Evolutionary conservation across 2,329 filamentous ascomycete genomes (phyloP).

Genomic region (Orbilia oligospora): DNA sequence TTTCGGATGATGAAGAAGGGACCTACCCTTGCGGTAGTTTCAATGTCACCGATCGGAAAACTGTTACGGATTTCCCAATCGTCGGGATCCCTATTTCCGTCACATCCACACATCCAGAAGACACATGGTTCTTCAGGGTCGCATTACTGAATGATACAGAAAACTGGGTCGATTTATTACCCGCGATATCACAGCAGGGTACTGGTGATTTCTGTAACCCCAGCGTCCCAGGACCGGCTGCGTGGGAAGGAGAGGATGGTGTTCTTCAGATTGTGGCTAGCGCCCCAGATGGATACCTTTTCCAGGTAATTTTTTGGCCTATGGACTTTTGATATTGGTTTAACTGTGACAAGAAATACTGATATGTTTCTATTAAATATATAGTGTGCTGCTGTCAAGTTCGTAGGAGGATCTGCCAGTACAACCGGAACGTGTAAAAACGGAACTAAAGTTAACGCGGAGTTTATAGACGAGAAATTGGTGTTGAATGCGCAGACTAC

Average conservation of each 20-base stretch:
- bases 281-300: slow-evolving; percentile 51
- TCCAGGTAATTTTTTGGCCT: too few species aligned
- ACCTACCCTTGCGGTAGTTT: slow-evolving; percentile 54
- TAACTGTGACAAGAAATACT: not conserved
- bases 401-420: slow-evolving; percentile 18
- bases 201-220: slow-evolving; percentile 42
- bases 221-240: slow-evolving; percentile 30
- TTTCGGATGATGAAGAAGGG: slow-evolving; percentile 42
- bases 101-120: slow-evolving; percentile 51
- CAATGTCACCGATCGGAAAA: slow-evolving; percentile 25
- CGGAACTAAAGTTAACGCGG: slow-evolving; percentile 16
- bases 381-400: slow-evolving; percentile 56
- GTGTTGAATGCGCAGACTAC: slow-evolving; percentile 41
- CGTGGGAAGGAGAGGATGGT: slow-evolving; percentile 50
- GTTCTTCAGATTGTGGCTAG: slow-evolving; percentile 48
- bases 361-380: not conserved
- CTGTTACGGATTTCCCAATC: slow-evolving; percentile 48
- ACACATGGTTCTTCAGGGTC: slow-evolving; percentile 49
- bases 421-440: slow-evolving; percentile 33
- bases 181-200: slow-evolving; percentile 29
- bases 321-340: too few species aligned
- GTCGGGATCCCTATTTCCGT: slow-evolving; percentile 45
- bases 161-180: slow-evolving; percentile 41
- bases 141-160: slow-evolving; percentile 49
- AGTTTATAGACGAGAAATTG: slow-evolving; percentile 24